phyloP scores from a whole-genome alignment of 306 rosid species.

The Medicago arabica region DNA sequence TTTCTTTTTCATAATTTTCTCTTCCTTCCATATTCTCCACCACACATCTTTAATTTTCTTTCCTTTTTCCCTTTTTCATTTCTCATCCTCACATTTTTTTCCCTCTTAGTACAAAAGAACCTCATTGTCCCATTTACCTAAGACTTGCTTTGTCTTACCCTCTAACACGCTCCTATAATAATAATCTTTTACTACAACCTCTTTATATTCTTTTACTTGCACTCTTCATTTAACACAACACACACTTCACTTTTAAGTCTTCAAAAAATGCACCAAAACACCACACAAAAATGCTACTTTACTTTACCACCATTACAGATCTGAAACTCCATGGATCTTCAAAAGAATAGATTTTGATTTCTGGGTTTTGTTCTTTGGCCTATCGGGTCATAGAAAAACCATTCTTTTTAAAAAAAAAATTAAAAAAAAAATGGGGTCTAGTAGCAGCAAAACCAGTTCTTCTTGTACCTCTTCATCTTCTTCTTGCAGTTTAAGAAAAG shows the following conservation, averaged over 20 bases:
- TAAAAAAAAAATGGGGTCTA: slow-evolving; percentile 77
- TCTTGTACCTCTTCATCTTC: slow-evolving; percentile 51
- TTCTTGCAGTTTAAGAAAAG: slow-evolving; percentile 51
- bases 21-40: slow-evolving; percentile 3
- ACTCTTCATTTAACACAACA: slow-evolving; percentile 30
- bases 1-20: neutral
- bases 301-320: slow-evolving; percentile 41
- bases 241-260: slow-evolving; percentile 13
- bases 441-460: slow-evolving; percentile 68
- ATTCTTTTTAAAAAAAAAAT: neutral
- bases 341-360: slow-evolving; percentile 44
- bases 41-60: slow-evolving; percentile 16
- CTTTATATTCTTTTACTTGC: neutral
- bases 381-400: slow-evolving; percentile 33
- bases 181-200: slow-evolving; percentile 3
- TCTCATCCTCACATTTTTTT: slow-evolving; percentile 3
- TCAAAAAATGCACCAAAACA: slow-evolving; percentile 8
- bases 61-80: neutral
- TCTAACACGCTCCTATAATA: slow-evolving; percentile 14
- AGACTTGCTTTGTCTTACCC: slow-evolving; percentile 50
- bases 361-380: slow-evolving; percentile 39
- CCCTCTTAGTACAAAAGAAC: slow-evolving; percentile 26
- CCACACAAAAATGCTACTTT: slow-evolving; percentile 32
- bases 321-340: slow-evolving; percentile 47
- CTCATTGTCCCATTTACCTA: slow-evolving; percentile 40